phyloP scores from a whole-genome alignment of 2,329 filamentous ascomycete genomes.

The Cryphonectria carpinicola region DNA sequence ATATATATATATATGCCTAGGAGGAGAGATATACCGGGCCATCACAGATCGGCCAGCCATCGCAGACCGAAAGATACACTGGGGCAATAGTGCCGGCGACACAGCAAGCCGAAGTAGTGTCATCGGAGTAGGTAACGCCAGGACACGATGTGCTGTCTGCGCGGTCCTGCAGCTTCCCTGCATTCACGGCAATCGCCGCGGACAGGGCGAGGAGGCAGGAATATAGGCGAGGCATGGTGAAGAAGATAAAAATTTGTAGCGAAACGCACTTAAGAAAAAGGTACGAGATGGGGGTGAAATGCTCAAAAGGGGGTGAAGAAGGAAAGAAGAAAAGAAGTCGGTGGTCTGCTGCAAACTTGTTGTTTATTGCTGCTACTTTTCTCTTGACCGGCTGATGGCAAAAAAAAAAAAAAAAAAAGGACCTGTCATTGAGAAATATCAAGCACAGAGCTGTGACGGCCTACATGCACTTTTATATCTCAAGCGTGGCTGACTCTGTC shows the following conservation, averaged over 20 bases:
- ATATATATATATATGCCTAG: neutral
- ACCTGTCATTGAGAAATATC: neutral
- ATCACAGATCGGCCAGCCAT: constrained; percentile 14
- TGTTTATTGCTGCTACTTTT: neutral
- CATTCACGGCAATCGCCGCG: constrained; percentile 2
- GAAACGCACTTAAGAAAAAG: neutral
- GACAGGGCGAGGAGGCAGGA: constrained; percentile 5
- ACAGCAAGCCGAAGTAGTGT: constrained; percentile 4
- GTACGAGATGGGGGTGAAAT: neutral
- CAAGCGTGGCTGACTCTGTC: neutral
- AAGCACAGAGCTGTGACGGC: neutral
- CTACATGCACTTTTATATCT: neutral
- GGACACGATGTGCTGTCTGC: constrained; percentile 2
- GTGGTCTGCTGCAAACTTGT: neutral
- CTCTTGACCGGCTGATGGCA: neutral
- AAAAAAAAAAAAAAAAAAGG: neutral
- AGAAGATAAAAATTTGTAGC: neutral
- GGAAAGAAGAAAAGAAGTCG: neutral
- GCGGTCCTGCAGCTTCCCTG: neutral
- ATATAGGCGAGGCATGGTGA: constrained; percentile 6
- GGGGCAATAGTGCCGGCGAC: constrained; percentile 2
- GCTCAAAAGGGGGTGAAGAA: neutral
- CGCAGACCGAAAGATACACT: constrained; percentile 14
- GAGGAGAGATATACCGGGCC: constrained; percentile 4
- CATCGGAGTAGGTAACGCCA: neutral